phyloP scores from a whole-genome alignment of 2,329 filamentous ascomycete genomes.

The Achaetomium macrosporum region DNA sequence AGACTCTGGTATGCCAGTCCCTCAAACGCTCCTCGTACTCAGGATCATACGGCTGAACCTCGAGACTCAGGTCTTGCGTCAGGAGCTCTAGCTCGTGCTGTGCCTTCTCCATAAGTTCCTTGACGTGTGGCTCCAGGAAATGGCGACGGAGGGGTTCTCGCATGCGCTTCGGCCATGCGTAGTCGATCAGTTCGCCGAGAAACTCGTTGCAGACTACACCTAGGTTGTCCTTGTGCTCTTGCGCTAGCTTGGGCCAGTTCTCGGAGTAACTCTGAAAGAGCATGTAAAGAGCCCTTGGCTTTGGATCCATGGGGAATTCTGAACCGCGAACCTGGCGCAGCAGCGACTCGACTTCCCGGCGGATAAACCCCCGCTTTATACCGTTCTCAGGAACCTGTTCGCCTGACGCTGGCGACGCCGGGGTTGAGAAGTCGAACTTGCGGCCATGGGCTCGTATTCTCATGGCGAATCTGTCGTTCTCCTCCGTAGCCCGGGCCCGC shows the following conservation, averaged over 20 bases:
- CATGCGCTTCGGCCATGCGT: constrained; percentile 47
- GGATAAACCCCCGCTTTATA: constrained; percentile 44
- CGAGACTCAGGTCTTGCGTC: constrained; percentile 46
- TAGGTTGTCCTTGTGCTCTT: constrained; percentile 50
- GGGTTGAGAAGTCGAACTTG: constrained; percentile 39
- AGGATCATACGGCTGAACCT: constrained; percentile 48
- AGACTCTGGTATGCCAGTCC: constrained; percentile 40
- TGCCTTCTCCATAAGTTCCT: constrained; percentile 40
- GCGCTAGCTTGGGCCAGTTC: constrained; percentile 47
- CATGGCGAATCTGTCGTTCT: constrained; percentile 45
- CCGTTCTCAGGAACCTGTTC: constrained; percentile 25
- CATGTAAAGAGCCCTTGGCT: constrained; percentile 48
- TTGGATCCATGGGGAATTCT: constrained; percentile 47
- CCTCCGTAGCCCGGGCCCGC: constrained; percentile 45
- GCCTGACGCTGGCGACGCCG: constrained; percentile 7
- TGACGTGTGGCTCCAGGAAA: constrained; percentile 46
- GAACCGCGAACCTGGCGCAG: constrained; percentile 47
- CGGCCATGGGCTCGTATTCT: constrained; percentile 46
- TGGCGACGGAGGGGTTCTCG: constrained; percentile 44
- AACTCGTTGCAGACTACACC: constrained; percentile 51
- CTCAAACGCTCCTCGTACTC: constrained; percentile 47
- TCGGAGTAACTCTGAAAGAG: constrained; percentile 49
- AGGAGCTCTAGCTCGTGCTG: constrained; percentile 42
- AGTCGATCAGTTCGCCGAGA: constrained; percentile 44
- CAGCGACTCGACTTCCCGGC: constrained; percentile 43